These are phyloP conservation scores for Ganoderma boninense DNA, from an alignment of 1,284 basidiomycete species.

Conservation along the genomic window DNA sequence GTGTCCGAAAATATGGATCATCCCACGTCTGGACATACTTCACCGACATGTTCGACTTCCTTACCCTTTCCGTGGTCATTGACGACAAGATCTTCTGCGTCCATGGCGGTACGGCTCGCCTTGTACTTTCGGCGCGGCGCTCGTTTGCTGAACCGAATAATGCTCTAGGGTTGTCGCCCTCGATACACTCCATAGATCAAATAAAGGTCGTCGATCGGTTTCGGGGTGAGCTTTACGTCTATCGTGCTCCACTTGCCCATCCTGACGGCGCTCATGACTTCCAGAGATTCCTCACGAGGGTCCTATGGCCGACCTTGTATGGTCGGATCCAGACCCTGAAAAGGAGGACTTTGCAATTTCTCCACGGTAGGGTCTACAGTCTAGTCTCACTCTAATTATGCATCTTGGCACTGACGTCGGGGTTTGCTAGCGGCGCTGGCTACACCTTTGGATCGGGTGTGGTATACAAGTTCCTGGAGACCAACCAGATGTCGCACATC, in stretches of 20 bases:
- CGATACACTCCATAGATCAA: constrained; percentile 99
- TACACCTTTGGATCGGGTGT: constrained; percentile 99
- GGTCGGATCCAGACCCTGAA: constrained; percentile 99
- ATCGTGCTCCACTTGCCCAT: neutral
- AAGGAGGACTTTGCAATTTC: constrained; percentile 99
- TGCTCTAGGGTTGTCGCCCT: constrained; percentile 88
- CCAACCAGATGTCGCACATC: constrained; percentile 97
- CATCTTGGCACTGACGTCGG: constrained; percentile 15
- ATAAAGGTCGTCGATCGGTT: constrained; percentile 99
- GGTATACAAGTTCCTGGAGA: constrained; percentile 96
- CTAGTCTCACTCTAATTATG: neutral
- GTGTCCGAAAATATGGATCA: constrained; percentile 96
- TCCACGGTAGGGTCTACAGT: constrained; percentile 74
- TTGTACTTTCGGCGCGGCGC: constrained; percentile 9
- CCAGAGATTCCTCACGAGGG: constrained; percentile 99
- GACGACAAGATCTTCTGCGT: constrained; percentile 99
- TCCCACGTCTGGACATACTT: constrained; percentile 99
- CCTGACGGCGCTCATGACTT: constrained; percentile 14
- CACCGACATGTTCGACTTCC: constrained; percentile 99
- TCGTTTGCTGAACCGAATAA: constrained; percentile 19
- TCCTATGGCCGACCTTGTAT: constrained; percentile 99
- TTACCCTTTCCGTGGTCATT: constrained; percentile 97
- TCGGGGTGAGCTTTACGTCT: constrained; percentile 67
- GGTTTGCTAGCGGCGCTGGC: constrained; percentile 84
- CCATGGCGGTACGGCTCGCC: constrained; percentile 79